phyloP scores from a whole-genome alignment of 139 green algal genomes.

The Edaphochlamys debaryana region DNA sequence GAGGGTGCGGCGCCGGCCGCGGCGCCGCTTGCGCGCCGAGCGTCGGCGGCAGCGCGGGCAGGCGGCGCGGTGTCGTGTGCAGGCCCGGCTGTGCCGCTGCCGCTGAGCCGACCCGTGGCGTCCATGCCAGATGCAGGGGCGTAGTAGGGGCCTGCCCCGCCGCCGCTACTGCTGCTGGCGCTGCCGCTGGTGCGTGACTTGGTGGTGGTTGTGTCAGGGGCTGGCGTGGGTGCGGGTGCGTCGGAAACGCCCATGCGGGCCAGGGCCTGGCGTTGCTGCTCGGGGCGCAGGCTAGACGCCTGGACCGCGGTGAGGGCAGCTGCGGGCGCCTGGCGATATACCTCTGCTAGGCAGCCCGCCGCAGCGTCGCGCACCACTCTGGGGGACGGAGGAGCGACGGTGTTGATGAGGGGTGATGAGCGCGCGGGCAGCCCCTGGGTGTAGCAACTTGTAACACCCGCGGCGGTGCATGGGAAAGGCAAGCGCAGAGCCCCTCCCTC shows the following conservation, averaged over 20 bases:
- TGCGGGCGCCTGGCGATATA: conserved; percentile 52
- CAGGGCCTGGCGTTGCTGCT: conserved; percentile 49
- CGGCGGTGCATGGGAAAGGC: too few relatives aligned
- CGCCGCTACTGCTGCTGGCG: too few relatives aligned
- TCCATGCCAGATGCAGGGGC: too few relatives aligned
- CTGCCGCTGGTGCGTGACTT: not conserved
- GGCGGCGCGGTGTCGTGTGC: not conserved
- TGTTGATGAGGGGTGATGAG: too few relatives aligned
- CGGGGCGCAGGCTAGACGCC: conserved; percentile 45
- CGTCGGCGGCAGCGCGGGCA: not conserved
- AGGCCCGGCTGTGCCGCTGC: not conserved
- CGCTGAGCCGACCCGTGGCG: not conserved
- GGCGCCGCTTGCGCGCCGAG: not conserved
- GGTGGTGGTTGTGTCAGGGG: not conserved
- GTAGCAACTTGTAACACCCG: too few relatives aligned
- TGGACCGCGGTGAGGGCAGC: conserved; percentile 51
- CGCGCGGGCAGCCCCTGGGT: too few relatives aligned
- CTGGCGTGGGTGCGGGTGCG: not conserved
- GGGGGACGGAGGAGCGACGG: not conserved
- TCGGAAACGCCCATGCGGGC: conserved; percentile 12
- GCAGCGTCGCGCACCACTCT: conserved; percentile 67
- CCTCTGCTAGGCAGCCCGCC: conserved; percentile 60
- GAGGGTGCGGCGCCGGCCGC: not conserved
- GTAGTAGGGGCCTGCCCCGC: too few relatives aligned
- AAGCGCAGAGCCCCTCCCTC: too few relatives aligned